Evolutionary conservation across 805 yeast genomes (phyloP).

Genomic region (Saccharomycopsis capsularis): DNA sequence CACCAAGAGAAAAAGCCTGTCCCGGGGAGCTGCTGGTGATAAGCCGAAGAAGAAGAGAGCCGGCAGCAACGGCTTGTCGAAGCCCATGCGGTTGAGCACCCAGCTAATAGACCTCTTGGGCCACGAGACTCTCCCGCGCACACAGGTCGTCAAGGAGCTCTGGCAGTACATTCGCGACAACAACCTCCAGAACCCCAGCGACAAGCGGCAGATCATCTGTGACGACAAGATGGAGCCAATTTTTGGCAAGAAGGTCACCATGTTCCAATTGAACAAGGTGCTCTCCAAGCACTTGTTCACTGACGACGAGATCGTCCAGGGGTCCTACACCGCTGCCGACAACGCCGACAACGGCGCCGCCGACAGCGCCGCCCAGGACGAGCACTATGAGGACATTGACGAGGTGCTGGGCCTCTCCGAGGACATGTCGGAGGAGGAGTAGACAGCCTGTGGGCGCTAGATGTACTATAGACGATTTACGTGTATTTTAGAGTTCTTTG

Average conservation of each 20-base stretch:
- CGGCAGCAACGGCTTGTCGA: slow-evolving; percentile 31
- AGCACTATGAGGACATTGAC: background rate
- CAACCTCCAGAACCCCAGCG: slow-evolving; percentile 58
- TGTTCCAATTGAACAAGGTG: slow-evolving; percentile 52
- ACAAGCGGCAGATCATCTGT: slow-evolving; percentile 57
- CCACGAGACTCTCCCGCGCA: slow-evolving; percentile 43
- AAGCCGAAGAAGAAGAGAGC: slow-evolving; percentile 22
- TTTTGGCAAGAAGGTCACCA: slow-evolving; percentile 54
- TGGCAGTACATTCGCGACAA: slow-evolving; percentile 67
- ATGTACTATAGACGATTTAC: too few relatives aligned
- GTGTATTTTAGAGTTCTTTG: too few relatives aligned
- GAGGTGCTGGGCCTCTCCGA: background rate
- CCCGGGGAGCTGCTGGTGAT: slow-evolving; percentile 21
- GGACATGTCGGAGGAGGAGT: background rate
- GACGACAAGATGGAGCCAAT: slow-evolving; percentile 50
- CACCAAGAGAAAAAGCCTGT: slow-evolving; percentile 17
- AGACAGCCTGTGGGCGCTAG: too few relatives aligned
- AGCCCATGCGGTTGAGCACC: slow-evolving; percentile 42
- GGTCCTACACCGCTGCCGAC: background rate
- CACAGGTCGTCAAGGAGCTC: slow-evolving; percentile 60
- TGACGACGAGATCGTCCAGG: background rate
- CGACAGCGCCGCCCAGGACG: background rate
- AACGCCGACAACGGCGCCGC: background rate
- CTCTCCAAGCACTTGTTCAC: slow-evolving; percentile 40
- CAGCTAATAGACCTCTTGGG: slow-evolving; percentile 46